phyloP scores from a whole-genome alignment of 2,329 filamentous ascomycete genomes.

The Calycina herbarum region DNA sequence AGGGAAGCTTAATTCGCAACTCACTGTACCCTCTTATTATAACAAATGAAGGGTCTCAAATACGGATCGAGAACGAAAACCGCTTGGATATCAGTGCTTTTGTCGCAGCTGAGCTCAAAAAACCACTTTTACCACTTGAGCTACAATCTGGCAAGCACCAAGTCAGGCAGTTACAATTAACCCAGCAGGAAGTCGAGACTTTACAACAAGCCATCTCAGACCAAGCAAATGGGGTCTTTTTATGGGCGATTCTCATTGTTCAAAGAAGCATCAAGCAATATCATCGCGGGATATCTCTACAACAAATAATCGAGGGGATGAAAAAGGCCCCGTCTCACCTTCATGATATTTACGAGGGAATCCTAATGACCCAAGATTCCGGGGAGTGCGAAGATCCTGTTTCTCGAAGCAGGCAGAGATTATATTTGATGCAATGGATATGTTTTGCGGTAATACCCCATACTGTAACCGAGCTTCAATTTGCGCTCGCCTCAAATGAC shows the following conservation, averaged over 20 bases:
- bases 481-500: neutral
- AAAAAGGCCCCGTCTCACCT: neutral
- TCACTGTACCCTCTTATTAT: conserved; percentile 20
- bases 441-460: neutral
- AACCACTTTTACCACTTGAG: neutral
- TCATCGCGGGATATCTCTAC: neutral
- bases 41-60: conserved; percentile 24
- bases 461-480: neutral
- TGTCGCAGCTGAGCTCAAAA: conserved; percentile 30
- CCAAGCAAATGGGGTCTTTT: conserved; percentile 39
- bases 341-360: neutral
- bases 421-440: neutral
- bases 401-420: neutral
- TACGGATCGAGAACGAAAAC: conserved; percentile 39
- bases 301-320: neutral
- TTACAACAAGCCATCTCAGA: conserved; percentile 28
- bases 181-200: neutral
- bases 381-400: neutral
- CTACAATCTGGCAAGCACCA: neutral
- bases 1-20: too few relatives aligned
- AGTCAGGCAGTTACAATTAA: too few relatives aligned
- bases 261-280: neutral
- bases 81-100: conserved; percentile 35
- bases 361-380: neutral
- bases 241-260: conserved; percentile 40